A percentile compares a stretch with the other conserved stretches of the same genome.
These are phyloP conservation scores for Podaxis sp. DNA, from an alignment of 768 basidiomycete species.

Conservation along the genomic window DNA sequence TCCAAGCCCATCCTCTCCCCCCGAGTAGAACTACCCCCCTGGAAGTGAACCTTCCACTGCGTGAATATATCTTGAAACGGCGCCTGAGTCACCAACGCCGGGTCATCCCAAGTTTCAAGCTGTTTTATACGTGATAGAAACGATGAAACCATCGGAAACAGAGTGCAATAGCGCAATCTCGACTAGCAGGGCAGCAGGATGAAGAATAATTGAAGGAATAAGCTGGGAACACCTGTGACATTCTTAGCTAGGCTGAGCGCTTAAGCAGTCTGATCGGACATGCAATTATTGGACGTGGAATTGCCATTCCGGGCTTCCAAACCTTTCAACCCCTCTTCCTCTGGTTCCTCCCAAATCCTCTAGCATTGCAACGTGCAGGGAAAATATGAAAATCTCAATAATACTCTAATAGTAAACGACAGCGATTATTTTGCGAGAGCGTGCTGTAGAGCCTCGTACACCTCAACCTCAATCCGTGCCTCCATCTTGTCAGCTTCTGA, in stretches of 20 bases:
- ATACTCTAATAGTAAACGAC: conserved; percentile 12
- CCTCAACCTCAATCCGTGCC: conserved; percentile 92
- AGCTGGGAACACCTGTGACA: neutral
- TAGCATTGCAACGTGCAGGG: neutral
- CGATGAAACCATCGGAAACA: neutral
- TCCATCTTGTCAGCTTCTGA: conserved; percentile 93
- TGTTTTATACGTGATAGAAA: neutral
- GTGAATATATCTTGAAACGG: conserved; percentile 7
- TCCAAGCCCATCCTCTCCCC: neutral
- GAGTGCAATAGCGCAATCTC: neutral
- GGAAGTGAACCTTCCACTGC: neutral
- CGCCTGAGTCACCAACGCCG: neutral
- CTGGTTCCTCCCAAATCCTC: neutral
- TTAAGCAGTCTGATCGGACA: neutral
- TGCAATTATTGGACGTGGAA: neutral
- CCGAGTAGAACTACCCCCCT: neutral
- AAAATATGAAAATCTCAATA: neutral
- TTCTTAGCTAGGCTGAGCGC: neutral
- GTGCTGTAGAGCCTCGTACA: conserved; percentile 93
- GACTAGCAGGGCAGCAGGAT: neutral
- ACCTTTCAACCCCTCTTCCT: neutral
- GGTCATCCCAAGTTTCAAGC: conserved; percentile 7
- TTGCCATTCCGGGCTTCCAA: neutral
- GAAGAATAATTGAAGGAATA: neutral
- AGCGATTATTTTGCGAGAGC: conserved; percentile 55